Evolutionary conservation across 768 basidiomycete genomes (phyloP).

Genomic region (Suillus clintonianus): DNA sequence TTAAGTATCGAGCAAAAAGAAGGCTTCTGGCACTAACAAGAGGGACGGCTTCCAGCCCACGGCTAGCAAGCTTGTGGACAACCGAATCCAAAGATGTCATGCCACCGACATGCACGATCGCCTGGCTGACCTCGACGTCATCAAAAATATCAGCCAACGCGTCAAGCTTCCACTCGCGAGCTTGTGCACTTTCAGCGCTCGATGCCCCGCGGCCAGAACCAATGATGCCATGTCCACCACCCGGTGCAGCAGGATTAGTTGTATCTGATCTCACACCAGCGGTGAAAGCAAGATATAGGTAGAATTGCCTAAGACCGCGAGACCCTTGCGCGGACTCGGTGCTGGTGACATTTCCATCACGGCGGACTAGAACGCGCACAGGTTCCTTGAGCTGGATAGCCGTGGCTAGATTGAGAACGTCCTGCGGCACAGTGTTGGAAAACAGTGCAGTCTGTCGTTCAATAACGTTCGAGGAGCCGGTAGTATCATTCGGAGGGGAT

Average conservation of each 20-base stretch:
- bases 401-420: slow-evolving; percentile 93
- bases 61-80: slow-evolving; percentile 83
- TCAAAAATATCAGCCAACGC: slow-evolving; percentile 89
- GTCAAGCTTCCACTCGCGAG: slow-evolving; percentile 93
- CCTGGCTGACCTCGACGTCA: slow-evolving; percentile 78
- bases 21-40: slow-evolving; percentile 57
- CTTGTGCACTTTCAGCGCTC: slow-evolving; percentile 81
- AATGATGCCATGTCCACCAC: slow-evolving; percentile 82
- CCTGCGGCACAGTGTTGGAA: slow-evolving; percentile 97
- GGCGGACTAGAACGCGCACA: slow-evolving; percentile 93
- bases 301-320: slow-evolving; percentile 90
- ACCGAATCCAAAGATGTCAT: slow-evolving; percentile 87
- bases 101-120: slow-evolving; percentile 87
- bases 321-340: slow-evolving; percentile 71
- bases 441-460: slow-evolving; percentile 94
- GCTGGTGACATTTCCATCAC: slow-evolving; percentile 80
- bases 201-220: slow-evolving; percentile 86
- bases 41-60: slow-evolving; percentile 85
- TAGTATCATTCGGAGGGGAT: slow-evolving; percentile 45
- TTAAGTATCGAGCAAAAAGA: slow-evolving; percentile 11
- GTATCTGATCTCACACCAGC: slow-evolving; percentile 75
- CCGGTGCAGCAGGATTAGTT: slow-evolving; percentile 37
- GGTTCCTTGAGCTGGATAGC: slow-evolving; percentile 94
- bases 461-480: slow-evolving; percentile 37
- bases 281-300: slow-evolving; percentile 94